These are phyloP conservation scores for Zygosaccharomyces bisporus DNA, from an alignment of 805 yeast genomes.

Conservation along the genomic window DNA sequence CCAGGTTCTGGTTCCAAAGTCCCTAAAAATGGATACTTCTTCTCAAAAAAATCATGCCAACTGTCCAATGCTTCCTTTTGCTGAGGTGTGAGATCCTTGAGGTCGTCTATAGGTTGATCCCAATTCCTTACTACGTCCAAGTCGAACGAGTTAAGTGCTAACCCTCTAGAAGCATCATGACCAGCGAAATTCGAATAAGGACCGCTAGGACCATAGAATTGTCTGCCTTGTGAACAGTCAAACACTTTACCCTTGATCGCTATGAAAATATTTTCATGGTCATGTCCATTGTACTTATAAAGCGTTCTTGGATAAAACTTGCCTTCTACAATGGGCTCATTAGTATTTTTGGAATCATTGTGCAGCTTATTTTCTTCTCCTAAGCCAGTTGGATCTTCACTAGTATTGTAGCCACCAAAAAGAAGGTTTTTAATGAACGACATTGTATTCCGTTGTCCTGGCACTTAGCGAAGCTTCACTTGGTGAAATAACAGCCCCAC, in stretches of 20 bases:
- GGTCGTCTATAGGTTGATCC: slow-evolving; percentile 72
- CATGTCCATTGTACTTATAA: slow-evolving; percentile 74
- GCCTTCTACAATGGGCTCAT: slow-evolving; percentile 42
- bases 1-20: slow-evolving; percentile 48
- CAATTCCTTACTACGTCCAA: slow-evolving; percentile 57
- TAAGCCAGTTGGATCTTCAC: slow-evolving; percentile 37
- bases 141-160: slow-evolving; percentile 86
- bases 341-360: slow-evolving; percentile 12
- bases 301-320: slow-evolving; percentile 71
- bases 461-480: too few relatives aligned
- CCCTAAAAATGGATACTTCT: slow-evolving; percentile 82
- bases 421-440: slow-evolving; percentile 34
- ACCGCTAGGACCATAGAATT: slow-evolving; percentile 93
- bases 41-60: slow-evolving; percentile 81
- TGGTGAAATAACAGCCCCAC: too few relatives aligned
- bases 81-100: slow-evolving; percentile 54
- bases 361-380: slow-evolving; percentile 8
- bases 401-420: slow-evolving; percentile 34
- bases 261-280: slow-evolving; percentile 73
- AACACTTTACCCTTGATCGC: slow-evolving; percentile 84
- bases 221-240: slow-evolving; percentile 75
- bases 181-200: slow-evolving; percentile 95
- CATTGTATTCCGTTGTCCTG: too few relatives aligned
- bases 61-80: slow-evolving; percentile 69
- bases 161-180: slow-evolving; percentile 89